phyloP scores from a whole-genome alignment of 2,329 filamentous ascomycete species.

The Alternaria rosae region DNA sequence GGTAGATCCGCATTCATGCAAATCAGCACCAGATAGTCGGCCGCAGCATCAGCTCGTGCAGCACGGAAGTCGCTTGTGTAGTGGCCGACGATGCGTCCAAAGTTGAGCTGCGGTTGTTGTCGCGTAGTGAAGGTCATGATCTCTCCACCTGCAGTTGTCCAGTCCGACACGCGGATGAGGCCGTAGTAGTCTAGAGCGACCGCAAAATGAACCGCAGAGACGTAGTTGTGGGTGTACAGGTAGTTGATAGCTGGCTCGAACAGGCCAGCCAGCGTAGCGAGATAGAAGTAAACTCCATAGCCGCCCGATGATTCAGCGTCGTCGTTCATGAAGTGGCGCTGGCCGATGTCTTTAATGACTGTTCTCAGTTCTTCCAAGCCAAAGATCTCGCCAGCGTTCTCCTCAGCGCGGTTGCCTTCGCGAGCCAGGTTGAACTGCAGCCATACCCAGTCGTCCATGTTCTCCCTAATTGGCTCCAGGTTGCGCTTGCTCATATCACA shows the following conservation, averaged over 20 bases:
- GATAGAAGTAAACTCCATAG: conserved; percentile 91
- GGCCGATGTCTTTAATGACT: conserved; percentile 86
- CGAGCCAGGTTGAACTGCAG: conserved; percentile 69
- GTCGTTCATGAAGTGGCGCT: conserved; percentile 86
- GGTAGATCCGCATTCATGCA: conserved; percentile 87
- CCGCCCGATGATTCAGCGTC: conserved; percentile 78
- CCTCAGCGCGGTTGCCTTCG: conserved; percentile 67
- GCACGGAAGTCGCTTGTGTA: conserved; percentile 97
- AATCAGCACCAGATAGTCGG: conserved; percentile 91
- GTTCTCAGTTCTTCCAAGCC: conserved; percentile 74
- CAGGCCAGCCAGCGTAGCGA: conserved; percentile 88
- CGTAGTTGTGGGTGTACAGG: conserved; percentile 88
- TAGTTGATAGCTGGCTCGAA: conserved; percentile 94
- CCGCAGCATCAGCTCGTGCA: conserved; percentile 84
- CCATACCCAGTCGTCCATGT: conserved; percentile 73
- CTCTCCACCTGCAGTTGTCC: conserved; percentile 67
- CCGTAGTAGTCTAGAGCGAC: conserved; percentile 76
- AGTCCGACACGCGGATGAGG: conserved; percentile 81
- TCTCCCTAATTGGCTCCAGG: conserved; percentile 65
- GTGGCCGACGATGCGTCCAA: conserved; percentile 89
- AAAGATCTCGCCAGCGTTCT: conserved; percentile 68
- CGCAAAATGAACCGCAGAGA: conserved; percentile 94
- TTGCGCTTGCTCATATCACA: conserved; percentile 67
- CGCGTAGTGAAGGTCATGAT: conserved; percentile 74
- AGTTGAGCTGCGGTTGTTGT: conserved; percentile 84